Evolutionary conservation across 495 filamentous ascomycete genomes (phyloP).

Genomic region (Tuber calosporum): DNA sequence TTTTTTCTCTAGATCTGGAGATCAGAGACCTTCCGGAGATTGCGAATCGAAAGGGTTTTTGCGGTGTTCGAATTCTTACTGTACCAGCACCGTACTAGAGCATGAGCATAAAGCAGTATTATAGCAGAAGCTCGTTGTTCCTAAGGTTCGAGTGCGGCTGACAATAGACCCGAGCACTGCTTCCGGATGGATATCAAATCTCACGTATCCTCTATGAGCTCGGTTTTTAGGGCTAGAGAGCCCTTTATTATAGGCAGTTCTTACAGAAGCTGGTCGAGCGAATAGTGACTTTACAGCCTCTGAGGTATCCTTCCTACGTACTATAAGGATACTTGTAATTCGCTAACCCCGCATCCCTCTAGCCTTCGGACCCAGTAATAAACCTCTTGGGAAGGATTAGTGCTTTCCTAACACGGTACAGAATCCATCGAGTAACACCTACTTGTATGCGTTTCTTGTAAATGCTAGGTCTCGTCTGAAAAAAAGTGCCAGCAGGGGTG

Average conservation of each 20-base stretch:
- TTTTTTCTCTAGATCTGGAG: no score
- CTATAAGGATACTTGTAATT: background rate
- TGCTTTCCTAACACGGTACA: background rate
- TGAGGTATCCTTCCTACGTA: background rate
- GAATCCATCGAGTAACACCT: background rate
- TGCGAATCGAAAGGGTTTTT: no score
- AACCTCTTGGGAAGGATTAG: background rate
- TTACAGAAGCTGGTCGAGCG: background rate
- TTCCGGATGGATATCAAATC: background rate
- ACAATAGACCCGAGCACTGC: background rate
- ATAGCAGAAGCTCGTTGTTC: background rate
- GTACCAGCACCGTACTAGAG: background rate
- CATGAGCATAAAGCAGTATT: background rate
- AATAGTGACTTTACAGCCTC: background rate
- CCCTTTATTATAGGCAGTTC: background rate
- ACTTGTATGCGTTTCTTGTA: background rate
- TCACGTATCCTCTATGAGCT: background rate
- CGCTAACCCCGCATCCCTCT: background rate
- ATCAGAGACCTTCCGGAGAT: no score
- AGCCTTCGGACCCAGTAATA: background rate
- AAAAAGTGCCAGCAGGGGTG: background rate
- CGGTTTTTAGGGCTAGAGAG: background rate
- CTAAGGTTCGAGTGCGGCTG: background rate
- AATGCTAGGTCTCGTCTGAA: background rate
- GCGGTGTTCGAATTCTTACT: background rate